Percentiles rank a stretch among this genome's conserved stretches.
These are phyloP conservation scores for Sanguinoderma infundibulare DNA, from an alignment of 1,284 basidiomycete species.

Conservation along the genomic window DNA sequence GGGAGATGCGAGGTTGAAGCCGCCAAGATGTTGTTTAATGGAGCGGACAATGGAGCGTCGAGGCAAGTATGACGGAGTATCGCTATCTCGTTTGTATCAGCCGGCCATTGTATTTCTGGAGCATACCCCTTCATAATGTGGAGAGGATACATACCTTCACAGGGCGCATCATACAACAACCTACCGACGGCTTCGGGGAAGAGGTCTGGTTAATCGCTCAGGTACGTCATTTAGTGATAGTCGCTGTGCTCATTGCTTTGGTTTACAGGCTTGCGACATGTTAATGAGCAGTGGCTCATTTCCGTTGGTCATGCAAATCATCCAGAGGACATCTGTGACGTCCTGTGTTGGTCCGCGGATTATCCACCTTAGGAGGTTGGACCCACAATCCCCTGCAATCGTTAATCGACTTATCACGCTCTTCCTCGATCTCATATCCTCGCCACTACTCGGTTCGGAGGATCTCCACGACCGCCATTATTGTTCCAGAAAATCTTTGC, in stretches of 20 bases:
- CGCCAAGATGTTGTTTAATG: background rate
- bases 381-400: conserved; percentile 12
- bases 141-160: background rate
- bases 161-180: background rate
- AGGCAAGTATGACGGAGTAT: background rate
- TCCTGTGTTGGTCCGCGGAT: background rate
- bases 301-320: background rate
- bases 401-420: background rate
- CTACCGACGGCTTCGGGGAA: background rate
- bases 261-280: background rate
- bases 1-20: conserved; percentile 40
- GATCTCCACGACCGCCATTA: background rate
- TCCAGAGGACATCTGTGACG: background rate
- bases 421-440: conserved; percentile 1
- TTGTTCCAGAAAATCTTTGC: background rate
- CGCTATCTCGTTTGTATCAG: background rate
- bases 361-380: background rate
- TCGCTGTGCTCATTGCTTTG: background rate
- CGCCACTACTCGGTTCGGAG: background rate
- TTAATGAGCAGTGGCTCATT: background rate
- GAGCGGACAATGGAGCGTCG: background rate
- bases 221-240: background rate
- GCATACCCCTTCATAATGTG: background rate
- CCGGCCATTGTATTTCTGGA: conserved; percentile 2
- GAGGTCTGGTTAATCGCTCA: background rate